phyloP scores from a whole-genome alignment of 129 eudicot species.

The Lactuca saligna region DNA sequence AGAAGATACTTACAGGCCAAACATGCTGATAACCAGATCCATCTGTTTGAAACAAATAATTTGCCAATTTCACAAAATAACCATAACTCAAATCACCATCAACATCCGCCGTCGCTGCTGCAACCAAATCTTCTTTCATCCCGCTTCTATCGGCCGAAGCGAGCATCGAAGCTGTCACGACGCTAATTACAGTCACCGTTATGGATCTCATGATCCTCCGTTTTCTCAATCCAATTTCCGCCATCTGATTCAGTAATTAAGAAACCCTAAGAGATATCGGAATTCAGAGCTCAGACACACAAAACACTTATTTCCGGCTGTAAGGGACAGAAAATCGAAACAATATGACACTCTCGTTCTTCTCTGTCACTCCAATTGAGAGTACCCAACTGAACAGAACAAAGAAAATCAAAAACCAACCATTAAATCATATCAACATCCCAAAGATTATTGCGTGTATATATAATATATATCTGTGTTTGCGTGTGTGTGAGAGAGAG shows the following conservation, averaged over 20 bases:
- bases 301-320: background rate
- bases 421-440: background rate
- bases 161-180: constrained; percentile 49
- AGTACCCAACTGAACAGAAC: background rate
- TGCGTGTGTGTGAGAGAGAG: background rate
- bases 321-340: background rate
- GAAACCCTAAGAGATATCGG: background rate
- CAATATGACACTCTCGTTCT: background rate
- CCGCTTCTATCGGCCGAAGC: constrained; percentile 68
- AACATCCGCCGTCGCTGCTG: constrained; percentile 2
- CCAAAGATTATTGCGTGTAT: background rate
- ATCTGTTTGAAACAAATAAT: constrained; percentile 59
- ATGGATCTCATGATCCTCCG: constrained; percentile 46
- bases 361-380: background rate
- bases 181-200: constrained; percentile 40
- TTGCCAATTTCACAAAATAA: constrained; percentile 31
- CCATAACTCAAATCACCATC: constrained; percentile 26
- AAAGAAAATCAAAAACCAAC: background rate
- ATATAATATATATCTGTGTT: background rate
- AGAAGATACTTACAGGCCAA: constrained; percentile 78
- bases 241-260: constrained; percentile 34
- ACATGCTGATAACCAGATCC: constrained; percentile 83
- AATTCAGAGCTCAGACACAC: background rate
- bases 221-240: constrained; percentile 35
- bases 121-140: constrained; percentile 20